Evolutionary conservation across 2,329 filamentous ascomycete genomes (phyloP).

Genomic region (Verticillium nonalfalfae): DNA sequence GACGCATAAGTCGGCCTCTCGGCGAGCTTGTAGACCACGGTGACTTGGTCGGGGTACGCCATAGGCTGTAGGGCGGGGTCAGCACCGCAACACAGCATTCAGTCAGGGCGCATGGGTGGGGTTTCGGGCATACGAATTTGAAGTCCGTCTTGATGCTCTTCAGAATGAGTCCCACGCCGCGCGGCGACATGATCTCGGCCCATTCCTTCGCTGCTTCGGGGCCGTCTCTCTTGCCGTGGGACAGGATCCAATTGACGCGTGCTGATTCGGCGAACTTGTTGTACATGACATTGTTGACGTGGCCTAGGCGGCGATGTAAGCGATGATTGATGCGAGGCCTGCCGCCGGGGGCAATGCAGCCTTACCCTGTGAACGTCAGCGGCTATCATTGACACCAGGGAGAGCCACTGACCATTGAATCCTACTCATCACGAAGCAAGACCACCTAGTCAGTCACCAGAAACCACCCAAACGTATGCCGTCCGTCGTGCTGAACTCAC

Average conservation of each 20-base stretch:
- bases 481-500: conserved; percentile 38
- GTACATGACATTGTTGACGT: conserved; percentile 85
- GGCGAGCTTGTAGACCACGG: conserved; percentile 74
- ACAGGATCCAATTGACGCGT: conserved; percentile 70
- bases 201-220: conserved; percentile 56
- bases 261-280: conserved; percentile 77
- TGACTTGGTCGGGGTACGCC: conserved; percentile 75
- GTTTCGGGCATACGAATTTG: conserved; percentile 64
- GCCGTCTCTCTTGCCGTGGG: conserved; percentile 60
- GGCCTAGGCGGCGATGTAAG: conserved; percentile 25
- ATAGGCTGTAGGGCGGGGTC: conserved; percentile 53
- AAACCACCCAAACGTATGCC: conserved; percentile 10
- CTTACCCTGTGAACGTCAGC: not conserved
- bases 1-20: conserved; percentile 34
- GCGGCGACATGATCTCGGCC: conserved; percentile 62
- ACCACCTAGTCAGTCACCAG: not conserved
- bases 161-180: conserved; percentile 67
- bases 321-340: not conserved
- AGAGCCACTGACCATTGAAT: conserved; percentile 7
- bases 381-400: not conserved
- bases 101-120: not conserved
- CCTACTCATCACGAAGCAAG: conserved; percentile 1
- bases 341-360: not conserved
- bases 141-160: conserved; percentile 76
- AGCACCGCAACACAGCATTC: not conserved